Percentiles rank a stretch among this genome's conserved stretches.
phyloP scores from a whole-genome alignment of 2,329 filamentous ascomycete genomes.

The Metarhizium sp. region DNA sequence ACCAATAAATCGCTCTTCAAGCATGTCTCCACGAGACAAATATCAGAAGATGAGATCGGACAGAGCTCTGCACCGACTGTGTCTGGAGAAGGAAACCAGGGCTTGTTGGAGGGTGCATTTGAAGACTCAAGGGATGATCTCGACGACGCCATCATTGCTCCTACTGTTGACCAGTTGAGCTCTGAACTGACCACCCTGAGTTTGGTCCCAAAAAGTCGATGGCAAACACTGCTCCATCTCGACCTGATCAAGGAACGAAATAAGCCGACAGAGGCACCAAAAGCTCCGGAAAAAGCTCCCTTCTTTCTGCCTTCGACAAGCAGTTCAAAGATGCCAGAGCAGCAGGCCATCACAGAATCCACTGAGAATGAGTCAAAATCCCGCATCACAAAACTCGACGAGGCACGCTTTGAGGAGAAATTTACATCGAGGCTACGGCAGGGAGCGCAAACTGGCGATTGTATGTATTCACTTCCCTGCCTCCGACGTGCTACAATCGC shows the following conservation, averaged over 20 bases:
- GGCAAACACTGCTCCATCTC: conserved; percentile 89
- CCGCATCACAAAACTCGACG: conserved; percentile 60
- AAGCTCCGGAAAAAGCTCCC: conserved; percentile 85
- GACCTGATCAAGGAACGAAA: conserved; percentile 91
- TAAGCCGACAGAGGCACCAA: conserved; percentile 85
- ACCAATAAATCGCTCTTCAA: conserved; percentile 88
- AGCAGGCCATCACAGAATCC: conserved; percentile 20
- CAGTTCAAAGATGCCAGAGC: conserved; percentile 29
- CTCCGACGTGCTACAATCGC: background rate
- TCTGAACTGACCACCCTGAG: conserved; percentile 79
- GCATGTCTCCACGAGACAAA: conserved; percentile 76
- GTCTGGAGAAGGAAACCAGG: conserved; percentile 73
- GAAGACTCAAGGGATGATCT: conserved; percentile 44
- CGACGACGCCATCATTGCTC: conserved; percentile 44
- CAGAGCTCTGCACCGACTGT: conserved; percentile 60
- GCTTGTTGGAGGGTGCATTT: conserved; percentile 68
- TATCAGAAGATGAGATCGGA: conserved; percentile 66
- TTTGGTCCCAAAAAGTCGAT: conserved; percentile 79
- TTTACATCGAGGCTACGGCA: conserved; percentile 49
- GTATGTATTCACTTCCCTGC: conserved; percentile 33
- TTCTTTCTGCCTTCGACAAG: conserved; percentile 79
- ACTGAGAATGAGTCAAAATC: conserved; percentile 42
- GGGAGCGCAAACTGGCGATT: conserved; percentile 48
- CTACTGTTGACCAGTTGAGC: conserved; percentile 66
- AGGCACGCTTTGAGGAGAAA: conserved; percentile 43